Evolutionary conservation across 768 basidiomycete species (phyloP).

Genomic region (Rubroboletus satanas): DNA sequence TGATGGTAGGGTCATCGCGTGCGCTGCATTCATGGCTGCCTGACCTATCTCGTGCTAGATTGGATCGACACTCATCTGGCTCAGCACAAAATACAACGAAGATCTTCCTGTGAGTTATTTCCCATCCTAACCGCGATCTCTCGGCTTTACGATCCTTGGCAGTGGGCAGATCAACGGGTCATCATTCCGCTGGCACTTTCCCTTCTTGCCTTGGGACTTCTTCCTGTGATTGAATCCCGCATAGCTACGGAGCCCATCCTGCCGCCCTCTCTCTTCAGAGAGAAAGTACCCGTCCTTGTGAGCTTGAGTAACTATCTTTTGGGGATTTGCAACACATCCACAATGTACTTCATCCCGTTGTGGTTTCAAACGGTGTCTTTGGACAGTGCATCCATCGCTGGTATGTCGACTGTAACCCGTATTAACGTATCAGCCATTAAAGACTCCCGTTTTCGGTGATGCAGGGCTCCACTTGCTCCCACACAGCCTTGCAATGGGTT

Average conservation of each 20-base stretch:
- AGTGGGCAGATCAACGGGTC: constrained; percentile 12
- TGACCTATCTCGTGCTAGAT: constrained; percentile 2
- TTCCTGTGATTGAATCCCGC: constrained; percentile 3
- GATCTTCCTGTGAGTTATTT: constrained; percentile 6
- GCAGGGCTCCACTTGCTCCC: constrained; percentile 15
- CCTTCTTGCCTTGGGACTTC: constrained; percentile 2
- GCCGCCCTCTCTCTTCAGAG: constrained; percentile 4
- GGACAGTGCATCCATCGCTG: constrained; percentile 9
- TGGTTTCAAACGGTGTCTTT: constrained; percentile 15
- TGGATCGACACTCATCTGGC: constrained; percentile 8
- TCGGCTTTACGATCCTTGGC: background rate
- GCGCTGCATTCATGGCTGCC: background rate
- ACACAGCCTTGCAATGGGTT: constrained; percentile 11
- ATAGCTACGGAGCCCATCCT: constrained; percentile 11
- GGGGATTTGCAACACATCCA: constrained; percentile 9
- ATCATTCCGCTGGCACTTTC: constrained; percentile 7
- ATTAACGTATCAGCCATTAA: background rate
- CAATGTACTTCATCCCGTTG: constrained; percentile 14
- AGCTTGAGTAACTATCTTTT: constrained; percentile 5
- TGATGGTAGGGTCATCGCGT: background rate
- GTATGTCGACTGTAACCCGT: background rate
- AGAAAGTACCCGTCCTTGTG: constrained; percentile 7
- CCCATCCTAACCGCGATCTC: too few relatives aligned
- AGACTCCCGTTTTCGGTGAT: background rate
- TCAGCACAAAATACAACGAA: constrained; percentile 15